Base-by-base conservation (phyloP, 129 eudicot genomes). In the Pseudognaphalium luteoalbum region DNA sequence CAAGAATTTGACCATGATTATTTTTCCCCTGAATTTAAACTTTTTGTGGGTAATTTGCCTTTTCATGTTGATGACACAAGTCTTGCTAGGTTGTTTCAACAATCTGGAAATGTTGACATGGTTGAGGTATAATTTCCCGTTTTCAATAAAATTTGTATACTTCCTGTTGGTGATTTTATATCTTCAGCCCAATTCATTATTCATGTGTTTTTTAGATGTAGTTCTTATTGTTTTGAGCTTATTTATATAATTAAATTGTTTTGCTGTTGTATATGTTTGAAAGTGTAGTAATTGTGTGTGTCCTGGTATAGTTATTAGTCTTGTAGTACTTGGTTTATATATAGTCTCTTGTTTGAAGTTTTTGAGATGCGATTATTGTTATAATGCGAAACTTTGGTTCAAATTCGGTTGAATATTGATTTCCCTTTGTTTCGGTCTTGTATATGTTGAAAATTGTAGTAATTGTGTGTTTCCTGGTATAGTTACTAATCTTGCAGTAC, bases 21-120 rank as follows among this genome's bases (percentile, higher is more conserved):
- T 7, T 7, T 7, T 2, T 37, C 11, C 44, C 44, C 44, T 37
- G 92, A 87, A 80, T 75, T 85, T 20, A 93, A 90, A 71, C 78
- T 93, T n/a, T 93, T 93, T 34, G 96, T 90, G 63, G 96, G 98
- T 19, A 93, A 90, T 41, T 85, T 93, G 78, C 91, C 97, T 2
- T 93, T 93, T 67, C 78, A 28, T 21, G 88, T 85, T 22, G 96
- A 88, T 65, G 88, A 93, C 39, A 77, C 86, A 60, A 68, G 67
- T 58, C 97, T 93, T 56, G 97, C 97, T 65, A 82, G 69, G 21
- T 74, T 93, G 83, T 93, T 93, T 71, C 89, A 76, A 63, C 78
- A 73, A 33, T 91, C 91, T 42, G 97, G 98, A 22, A 85, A 78
- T 66, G 98, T 90, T 65, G 83, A 88, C 81, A 84, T 88, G 92